A percentile compares a stretch with the other conserved stretches of the same genome.
These are phyloP conservation scores for Oidiodendron maius DNA, from an alignment of 495 filamentous ascomycete genomes.

Conservation along the genomic window DNA sequence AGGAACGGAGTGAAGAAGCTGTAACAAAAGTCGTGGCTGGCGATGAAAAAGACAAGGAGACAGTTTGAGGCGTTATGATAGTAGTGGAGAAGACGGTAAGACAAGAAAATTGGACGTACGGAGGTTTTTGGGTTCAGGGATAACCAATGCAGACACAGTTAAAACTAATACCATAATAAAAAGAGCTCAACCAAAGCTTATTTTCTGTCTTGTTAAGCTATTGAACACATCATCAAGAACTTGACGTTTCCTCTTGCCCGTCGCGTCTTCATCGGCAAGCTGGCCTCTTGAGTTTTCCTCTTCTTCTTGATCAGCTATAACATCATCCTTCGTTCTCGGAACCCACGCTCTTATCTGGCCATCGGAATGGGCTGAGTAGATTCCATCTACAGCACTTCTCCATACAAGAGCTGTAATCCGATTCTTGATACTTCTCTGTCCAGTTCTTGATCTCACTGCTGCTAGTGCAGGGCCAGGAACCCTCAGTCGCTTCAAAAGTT, in stretches of 20 bases:
- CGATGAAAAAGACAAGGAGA: slow-evolving; percentile 10
- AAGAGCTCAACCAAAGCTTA: slow-evolving; percentile 37
- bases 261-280: slow-evolving; percentile 23
- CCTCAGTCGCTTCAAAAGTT: slow-evolving; percentile 61
- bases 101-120: background rate
- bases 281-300: slow-evolving; percentile 20
- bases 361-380: slow-evolving; percentile 39
- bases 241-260: slow-evolving; percentile 46
- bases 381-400: slow-evolving; percentile 48
- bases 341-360: slow-evolving; percentile 54
- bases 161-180: slow-evolving; percentile 1
- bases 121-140: background rate
- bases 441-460: slow-evolving; percentile 29
- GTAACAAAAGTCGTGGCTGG: slow-evolving; percentile 2
- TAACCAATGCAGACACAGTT: background rate
- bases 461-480: slow-evolving; percentile 49
- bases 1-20: slow-evolving; percentile 3
- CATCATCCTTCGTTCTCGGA: slow-evolving; percentile 41
- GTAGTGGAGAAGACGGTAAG: background rate
- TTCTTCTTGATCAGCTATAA: slow-evolving; percentile 36
- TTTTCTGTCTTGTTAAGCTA: slow-evolving; percentile 44
- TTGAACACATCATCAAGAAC: slow-evolving; percentile 53
- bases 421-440: slow-evolving; percentile 42
- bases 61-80: slow-evolving; percentile 2
- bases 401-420: slow-evolving; percentile 65